phyloP scores from a whole-genome alignment of 169 alveolate genomes.

The Eimeria acervulina region DNA sequence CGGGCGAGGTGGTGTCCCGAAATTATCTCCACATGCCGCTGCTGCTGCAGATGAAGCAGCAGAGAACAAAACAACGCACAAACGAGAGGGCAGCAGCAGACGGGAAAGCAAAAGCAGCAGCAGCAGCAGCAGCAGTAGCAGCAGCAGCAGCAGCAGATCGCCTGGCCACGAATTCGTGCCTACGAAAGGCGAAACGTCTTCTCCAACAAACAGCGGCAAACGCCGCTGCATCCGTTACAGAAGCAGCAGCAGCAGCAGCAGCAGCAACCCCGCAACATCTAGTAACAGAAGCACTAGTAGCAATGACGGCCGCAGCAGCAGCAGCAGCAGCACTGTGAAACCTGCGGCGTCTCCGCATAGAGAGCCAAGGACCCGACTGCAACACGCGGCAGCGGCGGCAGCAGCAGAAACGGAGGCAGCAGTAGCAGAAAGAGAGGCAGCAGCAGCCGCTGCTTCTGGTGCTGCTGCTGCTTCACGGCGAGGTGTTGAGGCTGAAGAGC shows the following conservation, averaged over 20 bases:
- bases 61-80: no score
- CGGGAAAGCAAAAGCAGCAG: no score
- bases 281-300: background rate
- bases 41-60: no score
- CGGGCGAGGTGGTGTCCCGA: no score
- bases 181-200: background rate
- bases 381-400: background rate
- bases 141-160: background rate
- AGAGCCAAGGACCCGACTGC: background rate
- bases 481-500: background rate
- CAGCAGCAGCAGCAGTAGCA: background rate
- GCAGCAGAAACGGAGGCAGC: no score
- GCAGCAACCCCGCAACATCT: background rate
- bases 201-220: background rate
- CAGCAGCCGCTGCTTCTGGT: no score
- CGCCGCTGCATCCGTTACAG: background rate
- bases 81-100: no score
- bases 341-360: background rate
- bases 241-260: constrained; percentile 2
- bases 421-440: no score
- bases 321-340: background rate
- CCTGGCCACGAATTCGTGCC: background rate
- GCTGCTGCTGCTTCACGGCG: background rate
- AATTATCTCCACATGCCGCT: no score
- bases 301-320: background rate